These are phyloP conservation scores for Pascua guehoae DNA, from an alignment of 1,284 basidiomycete species.

Conservation along the genomic window DNA sequence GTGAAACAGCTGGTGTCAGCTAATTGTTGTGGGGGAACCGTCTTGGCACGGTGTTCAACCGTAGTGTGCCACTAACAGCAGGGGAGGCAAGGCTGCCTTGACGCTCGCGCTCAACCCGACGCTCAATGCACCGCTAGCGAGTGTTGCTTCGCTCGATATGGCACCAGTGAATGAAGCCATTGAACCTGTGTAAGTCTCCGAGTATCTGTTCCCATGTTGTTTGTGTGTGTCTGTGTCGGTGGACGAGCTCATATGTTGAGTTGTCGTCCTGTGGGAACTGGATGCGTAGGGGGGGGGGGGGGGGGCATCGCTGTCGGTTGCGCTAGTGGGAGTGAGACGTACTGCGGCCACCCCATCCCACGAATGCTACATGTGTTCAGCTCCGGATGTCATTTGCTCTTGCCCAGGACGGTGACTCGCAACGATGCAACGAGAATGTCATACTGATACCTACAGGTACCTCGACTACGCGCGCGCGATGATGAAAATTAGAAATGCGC, in stretches of 20 bases:
- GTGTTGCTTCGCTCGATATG: slow-evolving; percentile 57
- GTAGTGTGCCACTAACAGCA: slow-evolving; percentile 13
- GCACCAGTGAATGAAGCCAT: slow-evolving; percentile 53
- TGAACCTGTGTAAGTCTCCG: slow-evolving; percentile 49
- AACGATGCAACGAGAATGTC: not conserved
- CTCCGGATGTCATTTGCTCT: no score
- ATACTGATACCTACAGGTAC: slow-evolving; percentile 22
- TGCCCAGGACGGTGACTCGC: no score
- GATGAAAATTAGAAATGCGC: slow-evolving; percentile 50
- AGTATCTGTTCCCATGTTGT: not conserved
- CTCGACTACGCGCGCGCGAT: slow-evolving; percentile 52
- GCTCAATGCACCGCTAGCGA: slow-evolving; percentile 44
- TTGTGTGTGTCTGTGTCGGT: no score
- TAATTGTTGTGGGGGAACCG: no score
- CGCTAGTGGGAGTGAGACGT: no score
- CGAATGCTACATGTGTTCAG: no score
- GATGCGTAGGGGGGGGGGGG: not conserved
- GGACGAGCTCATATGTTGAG: no score
- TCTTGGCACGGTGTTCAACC: no score
- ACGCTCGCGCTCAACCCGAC: slow-evolving; percentile 50
- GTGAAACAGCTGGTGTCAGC: no score
- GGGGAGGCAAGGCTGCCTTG: slow-evolving; percentile 58
- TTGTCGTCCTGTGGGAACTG: slow-evolving; percentile 17
- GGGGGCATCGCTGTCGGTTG: not conserved
- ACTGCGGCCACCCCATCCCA: no score